Conservation (phyloP, 2,329 filamentous ascomycete species). For the Penicillium paneum region DNA sequence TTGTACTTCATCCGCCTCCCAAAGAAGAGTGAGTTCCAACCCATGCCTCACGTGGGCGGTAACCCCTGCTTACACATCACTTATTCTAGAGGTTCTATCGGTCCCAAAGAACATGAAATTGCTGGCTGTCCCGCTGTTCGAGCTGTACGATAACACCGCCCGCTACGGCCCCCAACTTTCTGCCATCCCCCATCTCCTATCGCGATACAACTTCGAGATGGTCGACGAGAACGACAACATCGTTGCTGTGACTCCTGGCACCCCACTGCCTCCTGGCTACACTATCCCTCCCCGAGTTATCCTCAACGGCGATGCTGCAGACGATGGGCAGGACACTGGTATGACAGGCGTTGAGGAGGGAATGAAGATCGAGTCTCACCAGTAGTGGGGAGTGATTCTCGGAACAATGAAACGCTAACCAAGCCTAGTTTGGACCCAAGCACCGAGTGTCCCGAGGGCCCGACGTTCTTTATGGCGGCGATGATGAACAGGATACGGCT, state of each 20-base stretch:
- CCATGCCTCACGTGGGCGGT: background rate
- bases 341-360: conserved; percentile 34
- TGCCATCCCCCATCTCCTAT: conserved; percentile 91
- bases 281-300: conserved; percentile 65
- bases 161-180: conserved; percentile 94
- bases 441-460: background rate
- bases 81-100: conserved; percentile 73
- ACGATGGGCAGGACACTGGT: conserved; percentile 29
- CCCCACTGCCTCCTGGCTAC: conserved; percentile 56
- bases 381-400: conserved; percentile 11
- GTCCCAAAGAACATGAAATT: conserved; percentile 99
- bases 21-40: conserved; percentile 67
- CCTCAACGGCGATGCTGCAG: conserved; percentile 45
- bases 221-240: conserved; percentile 89
- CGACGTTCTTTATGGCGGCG: background rate
- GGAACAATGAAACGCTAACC: background rate
- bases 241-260: conserved; percentile 77
- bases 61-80: background rate
- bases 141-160: conserved; percentile 95
- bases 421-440: background rate
- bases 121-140: conserved; percentile 91
- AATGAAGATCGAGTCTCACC: conserved; percentile 24
- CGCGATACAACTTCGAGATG: conserved; percentile 95
- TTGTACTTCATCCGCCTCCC: conserved; percentile 95
- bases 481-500: background rate